Evolutionary conservation across 2,329 filamentous ascomycete species (phyloP).

Genomic region (Trichoderma sp.): DNA sequence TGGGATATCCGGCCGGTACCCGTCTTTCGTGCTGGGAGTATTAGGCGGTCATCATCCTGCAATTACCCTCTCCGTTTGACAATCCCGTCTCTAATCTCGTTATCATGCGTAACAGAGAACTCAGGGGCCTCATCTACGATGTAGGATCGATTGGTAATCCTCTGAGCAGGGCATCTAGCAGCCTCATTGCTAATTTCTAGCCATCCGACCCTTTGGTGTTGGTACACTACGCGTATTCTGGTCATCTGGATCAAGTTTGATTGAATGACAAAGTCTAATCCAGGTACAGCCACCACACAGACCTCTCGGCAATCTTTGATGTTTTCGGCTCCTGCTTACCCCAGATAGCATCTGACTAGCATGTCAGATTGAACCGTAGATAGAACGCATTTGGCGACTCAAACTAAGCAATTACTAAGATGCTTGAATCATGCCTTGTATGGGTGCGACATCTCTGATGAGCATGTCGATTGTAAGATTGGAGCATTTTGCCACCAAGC

Average conservation of each 20-base stretch:
- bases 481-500: neutral
- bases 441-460: neutral
- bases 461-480: neutral
- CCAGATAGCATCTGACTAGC: neutral
- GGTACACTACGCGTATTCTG: neutral
- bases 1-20: neutral
- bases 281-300: neutral
- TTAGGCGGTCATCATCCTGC: neutral
- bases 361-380: neutral
- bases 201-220: neutral
- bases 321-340: neutral
- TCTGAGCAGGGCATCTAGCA: neutral
- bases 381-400: neutral
- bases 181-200: neutral
- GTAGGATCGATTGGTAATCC: neutral
- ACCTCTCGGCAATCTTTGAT: neutral
- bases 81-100: neutral
- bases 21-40: neutral
- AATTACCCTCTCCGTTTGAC: neutral
- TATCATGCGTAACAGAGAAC: neutral
- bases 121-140: neutral
- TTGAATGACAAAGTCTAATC: neutral
- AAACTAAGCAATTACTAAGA: neutral
- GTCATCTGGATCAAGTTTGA: neutral
- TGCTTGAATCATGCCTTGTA: neutral